A percentile compares a stretch with the other conserved stretches of the same genome.
phyloP scores from a whole-genome alignment of 441 rosid genomes.

The Geranium incanum region DNA sequence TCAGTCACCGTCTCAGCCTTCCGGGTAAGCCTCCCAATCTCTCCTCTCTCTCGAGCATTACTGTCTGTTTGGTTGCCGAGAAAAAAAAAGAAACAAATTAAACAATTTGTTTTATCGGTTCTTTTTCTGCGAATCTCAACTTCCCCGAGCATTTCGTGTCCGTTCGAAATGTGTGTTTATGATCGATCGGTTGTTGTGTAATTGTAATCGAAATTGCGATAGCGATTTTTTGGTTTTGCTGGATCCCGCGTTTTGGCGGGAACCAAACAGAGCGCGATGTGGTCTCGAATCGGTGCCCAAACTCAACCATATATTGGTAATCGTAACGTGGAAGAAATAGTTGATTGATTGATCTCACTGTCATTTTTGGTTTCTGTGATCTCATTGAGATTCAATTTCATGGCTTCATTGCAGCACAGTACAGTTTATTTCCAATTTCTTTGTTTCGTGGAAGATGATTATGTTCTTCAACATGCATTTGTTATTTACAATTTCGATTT shows the following conservation, averaged over 20 bases:
- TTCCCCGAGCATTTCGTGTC: not conserved
- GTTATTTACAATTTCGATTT: too few species aligned
- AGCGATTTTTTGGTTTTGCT: not conserved
- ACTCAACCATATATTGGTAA: too few species aligned
- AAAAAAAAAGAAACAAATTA: not conserved
- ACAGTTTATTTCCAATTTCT: not conserved
- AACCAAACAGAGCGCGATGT: not conserved
- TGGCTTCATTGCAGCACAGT: not conserved
- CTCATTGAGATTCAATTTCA: not conserved
- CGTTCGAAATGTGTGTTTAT: not conserved
- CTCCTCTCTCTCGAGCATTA: not conserved
- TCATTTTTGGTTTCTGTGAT: not conserved
- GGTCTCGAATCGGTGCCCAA: not conserved
- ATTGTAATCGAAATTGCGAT: not conserved
- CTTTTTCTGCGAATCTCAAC: not conserved
- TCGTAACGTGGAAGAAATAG: too few species aligned
- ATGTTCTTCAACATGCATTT: not conserved
- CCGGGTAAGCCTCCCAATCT: constrained; percentile 51
- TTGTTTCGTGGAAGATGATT: not conserved
- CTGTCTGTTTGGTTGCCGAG: constrained; percentile 2
- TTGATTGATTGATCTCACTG: not conserved
- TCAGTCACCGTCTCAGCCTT: constrained; percentile 86
- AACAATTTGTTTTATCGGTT: not conserved
- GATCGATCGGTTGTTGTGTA: not conserved
- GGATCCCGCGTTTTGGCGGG: not conserved